These are phyloP conservation scores for Pseudovirgaria hyperparasitica DNA, from an alignment of 2,329 filamentous ascomycete species.

Conservation along the genomic window DNA sequence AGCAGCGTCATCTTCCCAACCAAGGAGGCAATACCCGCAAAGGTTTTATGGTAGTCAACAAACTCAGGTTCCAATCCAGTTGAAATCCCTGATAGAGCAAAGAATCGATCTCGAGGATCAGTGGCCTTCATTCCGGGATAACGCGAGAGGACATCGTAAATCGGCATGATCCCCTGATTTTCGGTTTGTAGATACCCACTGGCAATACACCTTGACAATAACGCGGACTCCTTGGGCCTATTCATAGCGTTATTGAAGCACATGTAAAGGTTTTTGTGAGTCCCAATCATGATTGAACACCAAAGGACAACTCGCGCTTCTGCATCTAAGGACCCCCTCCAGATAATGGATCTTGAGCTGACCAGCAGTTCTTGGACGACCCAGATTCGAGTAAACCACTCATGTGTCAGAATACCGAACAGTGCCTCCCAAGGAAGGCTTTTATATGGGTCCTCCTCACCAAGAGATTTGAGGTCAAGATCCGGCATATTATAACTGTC, in stretches of 20 bases:
- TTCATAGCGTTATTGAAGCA: no score
- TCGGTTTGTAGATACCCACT: no score
- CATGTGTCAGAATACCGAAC: no score
- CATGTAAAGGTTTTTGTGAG: no score
- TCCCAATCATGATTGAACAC: no score
- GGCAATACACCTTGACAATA: no score
- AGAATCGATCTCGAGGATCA: no score
- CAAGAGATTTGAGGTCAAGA: slow-evolving; percentile 1
- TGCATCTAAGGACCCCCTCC: slow-evolving; percentile 3
- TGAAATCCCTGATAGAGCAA: slow-evolving; percentile 7
- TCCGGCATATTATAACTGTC: not conserved
- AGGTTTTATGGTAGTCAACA: slow-evolving; percentile 3
- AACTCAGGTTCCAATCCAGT: slow-evolving; percentile 4
- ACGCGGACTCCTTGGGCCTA: no score
- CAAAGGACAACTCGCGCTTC: slow-evolving; percentile 2
- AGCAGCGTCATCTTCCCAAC: slow-evolving; percentile 3
- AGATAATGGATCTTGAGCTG: slow-evolving; percentile 2
- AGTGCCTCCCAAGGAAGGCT: no score
- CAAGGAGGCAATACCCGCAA: slow-evolving; percentile 3
- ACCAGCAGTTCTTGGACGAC: slow-evolving; percentile 7
- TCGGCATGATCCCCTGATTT: slow-evolving; percentile 2
- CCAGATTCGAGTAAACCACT: slow-evolving; percentile 9
- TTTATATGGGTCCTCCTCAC: no score
- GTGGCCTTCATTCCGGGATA: slow-evolving; percentile 4
- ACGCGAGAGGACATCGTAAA: slow-evolving; percentile 3